Evolutionary conservation across 2,329 filamentous ascomycete species (phyloP).

Genomic region (Sarocladium kiliense): DNA sequence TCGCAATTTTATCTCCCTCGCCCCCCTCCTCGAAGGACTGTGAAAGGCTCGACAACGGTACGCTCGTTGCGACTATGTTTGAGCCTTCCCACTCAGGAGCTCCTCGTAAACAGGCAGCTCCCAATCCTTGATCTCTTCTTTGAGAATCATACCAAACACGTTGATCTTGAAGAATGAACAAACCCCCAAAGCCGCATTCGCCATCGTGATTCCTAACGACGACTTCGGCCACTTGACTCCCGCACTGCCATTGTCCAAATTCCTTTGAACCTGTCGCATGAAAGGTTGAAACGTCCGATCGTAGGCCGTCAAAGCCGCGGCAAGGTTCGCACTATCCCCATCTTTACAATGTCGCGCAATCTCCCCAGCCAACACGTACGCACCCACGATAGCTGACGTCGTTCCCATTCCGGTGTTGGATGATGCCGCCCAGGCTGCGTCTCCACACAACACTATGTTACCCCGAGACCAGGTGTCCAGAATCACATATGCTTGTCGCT

Average conservation of each 20-base stretch:
- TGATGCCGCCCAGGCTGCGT: constrained; percentile 41
- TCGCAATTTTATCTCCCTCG: too few species aligned
- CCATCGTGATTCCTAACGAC: neutral
- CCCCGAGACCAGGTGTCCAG: constrained; percentile 26
- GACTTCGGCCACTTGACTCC: neutral
- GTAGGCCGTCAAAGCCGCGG: neutral
- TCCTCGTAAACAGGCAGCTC: neutral
- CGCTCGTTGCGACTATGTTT: too few species aligned
- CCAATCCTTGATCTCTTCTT: neutral
- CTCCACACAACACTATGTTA: constrained; percentile 40
- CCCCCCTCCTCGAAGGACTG: too few species aligned
- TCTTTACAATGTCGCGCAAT: constrained; percentile 17
- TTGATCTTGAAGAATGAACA: neutral
- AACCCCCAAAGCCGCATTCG: neutral
- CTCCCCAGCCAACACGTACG: constrained; percentile 47
- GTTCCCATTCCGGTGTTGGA: constrained; percentile 42
- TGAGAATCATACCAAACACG: neutral
- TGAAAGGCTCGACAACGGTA: too few species aligned
- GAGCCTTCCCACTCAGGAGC: too few species aligned
- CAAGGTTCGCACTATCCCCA: neutral
- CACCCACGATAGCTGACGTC: constrained; percentile 35
- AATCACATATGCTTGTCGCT: constrained; percentile 35
- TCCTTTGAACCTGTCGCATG: neutral
- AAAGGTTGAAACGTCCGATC: neutral
- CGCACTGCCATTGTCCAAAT: neutral